Evolutionary conservation across 805 yeast genomes (phyloP), one percentile per base, ranked within the genome.

Genomic region (Ascoidea tarda): DNA sequence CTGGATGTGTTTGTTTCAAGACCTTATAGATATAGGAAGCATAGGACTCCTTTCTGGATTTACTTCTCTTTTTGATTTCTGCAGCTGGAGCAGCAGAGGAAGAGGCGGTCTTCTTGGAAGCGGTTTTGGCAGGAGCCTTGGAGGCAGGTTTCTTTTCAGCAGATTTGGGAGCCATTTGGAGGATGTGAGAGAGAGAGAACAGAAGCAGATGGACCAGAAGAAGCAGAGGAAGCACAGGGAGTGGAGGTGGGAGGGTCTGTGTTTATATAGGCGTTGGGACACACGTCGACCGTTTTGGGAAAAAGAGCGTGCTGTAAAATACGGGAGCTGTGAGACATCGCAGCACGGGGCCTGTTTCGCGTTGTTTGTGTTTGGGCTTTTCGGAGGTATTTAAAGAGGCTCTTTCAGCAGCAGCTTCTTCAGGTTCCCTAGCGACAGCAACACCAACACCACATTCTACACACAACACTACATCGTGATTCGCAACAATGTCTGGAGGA

Each of bases 11-110:
- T 81, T 91, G 97, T 77, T 90, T 90, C 71, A 91, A 84, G 62
- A 90, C 97, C 77, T 91, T 91, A 93, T 90, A 91, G 71, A 91
- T 91, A 77, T 91, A 91, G 59, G 97, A 89, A 60, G 96, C 88
- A 80, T 89, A 91, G 60, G 97, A 88, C 78, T 91, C 97, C 85
- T 88, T 89, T 83, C 97, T 88, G 65, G 90, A 75, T 84, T 89
- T 90, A 63, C 87, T 69, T 79, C 95, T 88, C 85, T 86, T 90
- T 82, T 88, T 89, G 32, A 52, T 52, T 32, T 55, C 58, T 16
- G 48, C 3, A 10, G 44, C 14, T 38, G 8, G 14, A 38, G 10
- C 47, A 47, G 74, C 59, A 70, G 82, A 72, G 66, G 81, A 90
- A 54, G 81, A 73, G 59, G 95, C 79, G 69, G 95, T 87, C 79